Evolutionary conservation across 2,329 filamentous ascomycete species (phyloP).

Genomic region (Scedosporium apiospermum): DNA sequence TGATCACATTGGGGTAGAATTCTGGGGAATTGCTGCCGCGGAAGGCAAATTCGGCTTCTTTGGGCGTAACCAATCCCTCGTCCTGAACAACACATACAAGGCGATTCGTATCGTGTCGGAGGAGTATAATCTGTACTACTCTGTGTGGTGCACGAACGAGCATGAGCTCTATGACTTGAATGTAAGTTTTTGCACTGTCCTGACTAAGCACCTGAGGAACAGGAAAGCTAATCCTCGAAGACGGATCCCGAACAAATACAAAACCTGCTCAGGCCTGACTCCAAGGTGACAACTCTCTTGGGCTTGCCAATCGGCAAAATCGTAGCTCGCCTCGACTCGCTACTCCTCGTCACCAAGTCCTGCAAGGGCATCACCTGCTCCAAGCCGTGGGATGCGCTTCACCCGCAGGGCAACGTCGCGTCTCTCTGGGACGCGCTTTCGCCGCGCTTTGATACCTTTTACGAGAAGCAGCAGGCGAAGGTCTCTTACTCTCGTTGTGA

Average conservation of each 20-base stretch:
- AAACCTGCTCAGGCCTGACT: slow-evolving; percentile 15
- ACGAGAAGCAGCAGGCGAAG: slow-evolving; percentile 30
- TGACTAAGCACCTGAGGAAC: neutral
- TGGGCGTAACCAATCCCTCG: neutral
- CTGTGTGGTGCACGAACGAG: slow-evolving; percentile 42
- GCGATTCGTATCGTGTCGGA: slow-evolving; percentile 34
- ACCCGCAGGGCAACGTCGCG: slow-evolving; percentile 40
- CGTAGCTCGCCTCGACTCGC: slow-evolving; percentile 43
- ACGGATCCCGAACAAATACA: slow-evolving; percentile 32
- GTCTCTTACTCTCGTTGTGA: slow-evolving; percentile 45
- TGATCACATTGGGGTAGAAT: slow-evolving; percentile 45
- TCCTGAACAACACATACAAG: slow-evolving; percentile 44
- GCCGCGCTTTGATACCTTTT: slow-evolving; percentile 40
- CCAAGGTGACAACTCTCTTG: slow-evolving; percentile 15
- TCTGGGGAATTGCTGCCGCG: slow-evolving; percentile 32
- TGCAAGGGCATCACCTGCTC: slow-evolving; percentile 44
- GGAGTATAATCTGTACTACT: slow-evolving; percentile 45
- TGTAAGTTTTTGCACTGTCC: slow-evolving; percentile 20
- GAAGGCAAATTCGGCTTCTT: slow-evolving; percentile 17
- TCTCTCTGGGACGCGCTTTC: slow-evolving; percentile 40
- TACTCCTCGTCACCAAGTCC: slow-evolving; percentile 50
- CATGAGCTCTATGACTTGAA: slow-evolving; percentile 42
- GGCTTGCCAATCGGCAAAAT: slow-evolving; percentile 28
- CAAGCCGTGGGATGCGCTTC: slow-evolving; percentile 44
- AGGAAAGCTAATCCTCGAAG: neutral